A percentile compares a stretch with the other conserved stretches of the same genome.
These are phyloP conservation scores for Hypholoma fasciculare DNA, from an alignment of 768 basidiomycete genomes.

Conservation along the genomic window DNA sequence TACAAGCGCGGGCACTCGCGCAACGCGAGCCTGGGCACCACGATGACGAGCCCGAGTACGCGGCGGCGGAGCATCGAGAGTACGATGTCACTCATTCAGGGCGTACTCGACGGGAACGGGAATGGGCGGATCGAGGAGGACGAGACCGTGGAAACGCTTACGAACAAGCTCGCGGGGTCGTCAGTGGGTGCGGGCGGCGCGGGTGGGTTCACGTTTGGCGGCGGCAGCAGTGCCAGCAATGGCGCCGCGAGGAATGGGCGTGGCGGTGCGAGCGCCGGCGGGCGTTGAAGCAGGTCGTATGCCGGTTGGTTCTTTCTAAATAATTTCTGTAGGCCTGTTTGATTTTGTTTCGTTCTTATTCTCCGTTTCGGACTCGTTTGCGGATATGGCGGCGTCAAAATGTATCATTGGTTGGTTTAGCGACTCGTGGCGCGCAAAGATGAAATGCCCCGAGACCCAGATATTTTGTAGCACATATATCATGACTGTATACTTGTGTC, in stretches of 20 bases:
- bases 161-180: constrained; percentile 35
- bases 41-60: constrained; percentile 93
- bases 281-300: not conserved
- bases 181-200: constrained; percentile 19
- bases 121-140: constrained; percentile 42
- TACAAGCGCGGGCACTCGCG: constrained; percentile 75
- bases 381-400: not conserved
- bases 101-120: constrained; percentile 81
- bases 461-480: too few species aligned
- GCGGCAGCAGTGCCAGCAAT: not conserved
- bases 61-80: constrained; percentile 90
- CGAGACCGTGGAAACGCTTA: constrained; percentile 35
- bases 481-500: too few species aligned
- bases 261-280: not conserved
- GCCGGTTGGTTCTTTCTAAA: not conserved
- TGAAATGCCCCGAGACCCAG: too few species aligned
- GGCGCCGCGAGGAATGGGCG: not conserved
- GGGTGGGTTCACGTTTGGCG: not conserved
- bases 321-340: not conserved
- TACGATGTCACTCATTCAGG: constrained; percentile 93
- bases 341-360: not conserved
- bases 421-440: too few species aligned
- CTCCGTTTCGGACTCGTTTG: not conserved
- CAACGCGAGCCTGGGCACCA: constrained; percentile 88
- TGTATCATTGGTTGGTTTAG: not conserved